Base-by-base conservation (phyloP, 768 basidiomycete genomes). In the Amanita brunnescens region DNA sequence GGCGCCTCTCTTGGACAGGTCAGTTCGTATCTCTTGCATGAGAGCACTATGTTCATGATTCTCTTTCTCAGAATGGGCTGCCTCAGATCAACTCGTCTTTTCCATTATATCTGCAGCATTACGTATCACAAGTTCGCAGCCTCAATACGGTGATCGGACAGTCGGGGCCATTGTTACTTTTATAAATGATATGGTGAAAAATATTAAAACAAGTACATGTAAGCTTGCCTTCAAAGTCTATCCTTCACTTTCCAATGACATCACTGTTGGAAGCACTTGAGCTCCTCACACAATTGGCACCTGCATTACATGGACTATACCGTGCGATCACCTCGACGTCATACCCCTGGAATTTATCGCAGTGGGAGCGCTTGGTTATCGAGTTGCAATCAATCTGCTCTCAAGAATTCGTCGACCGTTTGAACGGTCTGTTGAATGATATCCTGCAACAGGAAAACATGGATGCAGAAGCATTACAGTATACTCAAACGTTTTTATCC, bases 221-320 rank as follows among this genome's bases (percentile, higher is more conserved):
- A 61, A 63, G 83, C 67, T 21, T 20, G 4, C 10, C 40, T 21
- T n/a, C n/a, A 21, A 33, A 23, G 34, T 10, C 24, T 35, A 10
- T n/a, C 14, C 10, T 33, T 39, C n/a, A 23, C 10, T 32, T 34
- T 0, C n/a, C n/a, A n/a, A n/a, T 33, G 9, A 12, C 8, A 37
- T 44, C 26, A 20, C 39, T 50, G 35, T 33, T 16, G 47, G 16
- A 55, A 92, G 90, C 86, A 0, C 67, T 81, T n/a, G 75, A 80
- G 53, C 73, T 89, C 30, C 70, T 94, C 16, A 81, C 83, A 1
- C 88, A 90, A 54, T 66, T 85, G 32, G 83, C 83, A 16, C 92
- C 91, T 5, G 80, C 87, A 13, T 71, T 95, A 38, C 90, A 94
- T 64, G 92, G 92, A 6, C 70, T 93, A 24, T 90, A 91, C 63